Evolutionary conservation across 2,329 filamentous ascomycete species (phyloP), one percentile per base, ranked within the genome.

Genomic region (Phoma sp.): DNA sequence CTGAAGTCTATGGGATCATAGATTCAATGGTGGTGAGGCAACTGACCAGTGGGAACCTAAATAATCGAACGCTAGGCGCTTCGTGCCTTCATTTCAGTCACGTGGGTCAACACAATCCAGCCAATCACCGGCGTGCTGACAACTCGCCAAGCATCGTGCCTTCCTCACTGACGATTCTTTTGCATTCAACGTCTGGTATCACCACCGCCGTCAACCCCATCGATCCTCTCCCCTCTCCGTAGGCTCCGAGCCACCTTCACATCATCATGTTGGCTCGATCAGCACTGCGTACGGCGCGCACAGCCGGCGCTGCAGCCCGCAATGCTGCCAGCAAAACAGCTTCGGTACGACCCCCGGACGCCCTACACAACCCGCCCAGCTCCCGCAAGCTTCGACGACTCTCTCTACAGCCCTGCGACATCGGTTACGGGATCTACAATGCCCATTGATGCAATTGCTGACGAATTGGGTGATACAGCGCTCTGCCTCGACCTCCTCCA

Each of bases 181-280:
- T 53, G 51, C 51, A 45, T 45, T 54, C 51, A 46, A 54, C 51
- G 51, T 28, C 61, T 58, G 57, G 58, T 61, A 67, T 59, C 66
- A 67, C 61, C 65, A 62, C 62, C 68, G 62, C 64, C 70, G 61
- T 54, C 66, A 64, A 60, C 65, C 67, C 72, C 72, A 74, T 71
- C 69, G 67, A 67, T 62, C 64, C 65, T 66, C 66, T 62, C 67
- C 57, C 60, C 62, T 62, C 65, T 61, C 59, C 65, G 56, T 62
- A 63, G 67, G 66, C 68, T 63, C 60, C 65, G 72, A 68, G 73
- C 72, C 74, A 73, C 68, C 73, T 69, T 68, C 67, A 66, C 61
- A 65, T 62, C 84, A 89, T 79, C 77, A 97, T 98, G 93, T 88
- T 97, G 86, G 90, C 91, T 83, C 90, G 92, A 85, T 92, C 92